Percentiles rank a stretch among this genome's conserved stretches.
These are phyloP conservation scores for Sporothrix euskadiensis DNA, from an alignment of 2,329 filamentous ascomycete species.

Conservation along the genomic window DNA sequence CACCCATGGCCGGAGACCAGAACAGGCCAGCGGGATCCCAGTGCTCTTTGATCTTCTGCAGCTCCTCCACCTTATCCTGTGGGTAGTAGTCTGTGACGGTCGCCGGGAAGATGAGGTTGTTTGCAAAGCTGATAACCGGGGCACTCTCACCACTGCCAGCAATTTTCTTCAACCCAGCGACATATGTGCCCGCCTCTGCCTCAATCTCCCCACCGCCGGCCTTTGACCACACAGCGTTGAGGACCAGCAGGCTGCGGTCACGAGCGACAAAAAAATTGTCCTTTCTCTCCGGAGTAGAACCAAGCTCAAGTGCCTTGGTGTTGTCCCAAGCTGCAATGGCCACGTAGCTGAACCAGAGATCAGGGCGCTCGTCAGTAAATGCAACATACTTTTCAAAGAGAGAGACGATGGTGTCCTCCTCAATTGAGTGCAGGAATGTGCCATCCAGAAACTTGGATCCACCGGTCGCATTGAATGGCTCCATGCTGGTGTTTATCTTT, in stretches of 20 bases:
- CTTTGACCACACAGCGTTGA: background rate
- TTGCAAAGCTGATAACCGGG: conserved; percentile 2
- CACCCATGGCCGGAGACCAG: conserved; percentile 18
- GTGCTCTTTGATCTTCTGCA: background rate
- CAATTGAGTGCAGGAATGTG: background rate
- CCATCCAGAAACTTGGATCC: background rate
- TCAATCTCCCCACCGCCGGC: background rate
- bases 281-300: background rate
- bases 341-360: background rate
- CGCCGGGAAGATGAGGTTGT: conserved; percentile 19
- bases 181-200: background rate
- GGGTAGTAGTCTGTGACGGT: conserved; percentile 15
- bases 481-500: background rate
- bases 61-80: background rate
- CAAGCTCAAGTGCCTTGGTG: conserved; percentile 1
- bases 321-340: conserved; percentile 17
- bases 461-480: background rate
- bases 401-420: conserved; percentile 6
- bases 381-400: conserved; percentile 17
- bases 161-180: background rate
- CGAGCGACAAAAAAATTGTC: conserved; percentile 14
- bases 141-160: background rate
- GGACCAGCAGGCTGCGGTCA: background rate
- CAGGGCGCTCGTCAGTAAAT: conserved; percentile 9
- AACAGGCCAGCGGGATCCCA: conserved; percentile 19